Conservation (phyloP, 345 rosid genomes). For the Hibiscus mutabilis region DNA sequence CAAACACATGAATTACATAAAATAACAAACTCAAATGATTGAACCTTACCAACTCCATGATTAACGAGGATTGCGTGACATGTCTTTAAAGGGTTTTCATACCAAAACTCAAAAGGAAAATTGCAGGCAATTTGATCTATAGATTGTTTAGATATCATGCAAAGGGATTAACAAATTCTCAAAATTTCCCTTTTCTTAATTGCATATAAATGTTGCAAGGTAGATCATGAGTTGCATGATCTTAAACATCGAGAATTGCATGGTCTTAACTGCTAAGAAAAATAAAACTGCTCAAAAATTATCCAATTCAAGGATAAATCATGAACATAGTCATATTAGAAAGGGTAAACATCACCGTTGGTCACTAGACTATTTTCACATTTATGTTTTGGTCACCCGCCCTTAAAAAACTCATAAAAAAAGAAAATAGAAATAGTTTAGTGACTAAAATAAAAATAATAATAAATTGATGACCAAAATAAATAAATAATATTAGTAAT, state of each 20-base stretch:
- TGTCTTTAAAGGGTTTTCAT: neutral
- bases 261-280: neutral
- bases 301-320: neutral
- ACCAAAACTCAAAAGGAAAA: neutral
- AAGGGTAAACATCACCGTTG: too few species aligned
- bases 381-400: too few species aligned
- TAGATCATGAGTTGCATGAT: neutral
- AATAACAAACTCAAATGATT: neutral
- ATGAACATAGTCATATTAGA: neutral
- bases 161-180: neutral
- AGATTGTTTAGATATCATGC: neutral
- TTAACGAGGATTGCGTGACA: neutral
- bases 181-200: neutral
- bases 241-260: neutral
- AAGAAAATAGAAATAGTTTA: too few species aligned
- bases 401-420: too few species aligned
- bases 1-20: neutral
- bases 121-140: neutral
- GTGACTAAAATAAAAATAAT: too few species aligned
- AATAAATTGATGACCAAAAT: too few species aligned
- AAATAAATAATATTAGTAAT: too few species aligned
- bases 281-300: neutral
- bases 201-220: neutral
- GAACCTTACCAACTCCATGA: neutral
- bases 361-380: too few species aligned